Evolutionary conservation across 2,329 filamentous ascomycete genomes (phyloP), one percentile per base, ranked within the genome.

Genomic region (Diaporthe vaccinii): DNA sequence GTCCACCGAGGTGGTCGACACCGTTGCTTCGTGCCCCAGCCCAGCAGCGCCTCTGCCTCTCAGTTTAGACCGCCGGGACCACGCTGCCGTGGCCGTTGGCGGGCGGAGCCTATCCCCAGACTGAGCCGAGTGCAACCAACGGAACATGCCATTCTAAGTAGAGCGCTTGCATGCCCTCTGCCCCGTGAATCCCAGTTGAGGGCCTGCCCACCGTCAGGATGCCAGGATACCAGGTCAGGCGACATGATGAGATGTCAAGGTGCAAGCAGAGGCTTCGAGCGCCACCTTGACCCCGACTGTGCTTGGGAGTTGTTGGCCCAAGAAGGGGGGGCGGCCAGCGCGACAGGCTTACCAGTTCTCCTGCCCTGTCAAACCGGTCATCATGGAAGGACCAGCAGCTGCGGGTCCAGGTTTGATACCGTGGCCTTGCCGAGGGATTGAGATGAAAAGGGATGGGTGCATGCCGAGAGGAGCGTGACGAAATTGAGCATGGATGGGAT

Each of bases 51-150:
- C 34, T 51, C 46, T 55, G 72, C 58, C 57, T 49, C 70, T 53
- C 25, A 61, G 58, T n/a, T 69, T 68, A 61, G 72, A 76, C 75
- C 68, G 72, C 75, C 59, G 61, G 28, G 51, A 39, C 36, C 55
- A 53, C 69, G 65, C 73, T 72, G 59, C 70, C 70, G 70, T 70
- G 74, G 53, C 65, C 46, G 65, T 53, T 68, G 65, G 65, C 46
- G 46, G 49, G 65, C 46, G 65, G 65, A 68, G 65, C 65, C 61
- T 36, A 57, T 44, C 58, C 53, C 53, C 72, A 53, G 73, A 57
- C 36, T 46, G 58, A 31, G 65, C 65, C 49, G 49, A 69, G 49
- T 41, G 49, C 49, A 55, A 69, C 49, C 65, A 69, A 55, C 65
- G 65, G 65, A 69, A 55, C 65, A 69, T 69, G 49, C 65, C 65